Evolutionary conservation across 306 rosid genomes (phyloP).

Genomic region (Prunus armeniaca): DNA sequence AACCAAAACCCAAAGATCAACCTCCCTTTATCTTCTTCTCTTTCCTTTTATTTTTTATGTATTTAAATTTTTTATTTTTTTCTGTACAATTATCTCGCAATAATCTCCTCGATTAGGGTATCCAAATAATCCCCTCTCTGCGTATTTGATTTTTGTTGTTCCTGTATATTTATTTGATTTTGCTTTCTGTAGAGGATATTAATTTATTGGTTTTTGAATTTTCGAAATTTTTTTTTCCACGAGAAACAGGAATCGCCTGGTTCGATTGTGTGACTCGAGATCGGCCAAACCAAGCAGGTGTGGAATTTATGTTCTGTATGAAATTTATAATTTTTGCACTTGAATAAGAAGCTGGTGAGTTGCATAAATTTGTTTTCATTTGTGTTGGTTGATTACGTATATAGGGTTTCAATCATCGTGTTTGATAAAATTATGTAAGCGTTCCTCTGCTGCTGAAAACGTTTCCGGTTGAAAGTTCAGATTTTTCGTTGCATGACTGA

Average conservation of each 20-base stretch:
- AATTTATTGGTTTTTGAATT: background rate
- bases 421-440: background rate
- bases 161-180: background rate
- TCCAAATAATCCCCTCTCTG: background rate
- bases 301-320: conserved; percentile 3
- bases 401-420: background rate
- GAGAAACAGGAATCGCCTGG: conserved; percentile 12
- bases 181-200: background rate
- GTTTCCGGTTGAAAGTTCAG: background rate
- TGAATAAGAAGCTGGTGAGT: background rate
- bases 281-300: conserved; percentile 20
- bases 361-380: background rate
- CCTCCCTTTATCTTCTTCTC: conserved; percentile 1
- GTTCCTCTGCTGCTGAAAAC: background rate
- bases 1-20: conserved; percentile 1
- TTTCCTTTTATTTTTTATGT: background rate
- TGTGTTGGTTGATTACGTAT: background rate
- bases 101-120: conserved; percentile 31
- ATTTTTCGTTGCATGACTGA: background rate
- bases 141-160: background rate
- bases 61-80: background rate
- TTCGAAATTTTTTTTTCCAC: background rate
- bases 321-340: background rate
- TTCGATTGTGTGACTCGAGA: conserved; percentile 22
- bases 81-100: background rate